Evolutionary conservation across 2,329 filamentous ascomycete genomes (phyloP).

Genomic region (Chaetomium olivaceum): DNA sequence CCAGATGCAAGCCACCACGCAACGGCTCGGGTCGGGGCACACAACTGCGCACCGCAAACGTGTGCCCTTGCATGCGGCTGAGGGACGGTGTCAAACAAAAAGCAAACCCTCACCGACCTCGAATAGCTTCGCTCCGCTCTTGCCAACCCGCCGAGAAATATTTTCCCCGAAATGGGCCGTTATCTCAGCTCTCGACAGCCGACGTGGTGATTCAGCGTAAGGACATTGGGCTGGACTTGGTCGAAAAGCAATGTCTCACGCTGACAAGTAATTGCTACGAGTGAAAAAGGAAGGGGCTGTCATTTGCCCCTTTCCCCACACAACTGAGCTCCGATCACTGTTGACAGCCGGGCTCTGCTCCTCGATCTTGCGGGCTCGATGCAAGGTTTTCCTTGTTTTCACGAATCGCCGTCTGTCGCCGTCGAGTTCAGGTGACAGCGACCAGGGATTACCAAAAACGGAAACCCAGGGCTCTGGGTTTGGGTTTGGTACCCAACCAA

Average conservation of each 20-base stretch:
- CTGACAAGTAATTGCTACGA: neutral
- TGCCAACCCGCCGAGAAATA: neutral
- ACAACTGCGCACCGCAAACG: neutral
- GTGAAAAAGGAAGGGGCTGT: neutral
- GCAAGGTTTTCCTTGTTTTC: neutral
- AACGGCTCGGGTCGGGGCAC: constrained; percentile 10
- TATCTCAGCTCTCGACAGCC: neutral
- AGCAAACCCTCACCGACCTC: neutral
- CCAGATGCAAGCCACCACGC: constrained; percentile 5
- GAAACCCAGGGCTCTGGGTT: neutral
- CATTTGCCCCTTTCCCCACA: neutral
- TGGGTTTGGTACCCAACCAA: neutral
- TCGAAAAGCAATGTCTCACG: neutral
- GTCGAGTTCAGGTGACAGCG: neutral
- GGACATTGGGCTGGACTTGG: neutral
- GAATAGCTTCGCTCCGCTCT: neutral
- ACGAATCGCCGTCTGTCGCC: neutral
- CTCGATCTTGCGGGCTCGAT: neutral
- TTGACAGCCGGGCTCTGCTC: neutral
- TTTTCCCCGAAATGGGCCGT: neutral
- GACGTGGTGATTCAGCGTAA: neutral
- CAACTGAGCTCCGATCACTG: neutral
- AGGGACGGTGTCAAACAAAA: neutral
- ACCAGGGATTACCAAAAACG: neutral
- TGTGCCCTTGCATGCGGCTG: constrained; percentile 10